Conservation (phyloP, 352 stramenopile species). For the Phytophthora brassicae region DNA sequence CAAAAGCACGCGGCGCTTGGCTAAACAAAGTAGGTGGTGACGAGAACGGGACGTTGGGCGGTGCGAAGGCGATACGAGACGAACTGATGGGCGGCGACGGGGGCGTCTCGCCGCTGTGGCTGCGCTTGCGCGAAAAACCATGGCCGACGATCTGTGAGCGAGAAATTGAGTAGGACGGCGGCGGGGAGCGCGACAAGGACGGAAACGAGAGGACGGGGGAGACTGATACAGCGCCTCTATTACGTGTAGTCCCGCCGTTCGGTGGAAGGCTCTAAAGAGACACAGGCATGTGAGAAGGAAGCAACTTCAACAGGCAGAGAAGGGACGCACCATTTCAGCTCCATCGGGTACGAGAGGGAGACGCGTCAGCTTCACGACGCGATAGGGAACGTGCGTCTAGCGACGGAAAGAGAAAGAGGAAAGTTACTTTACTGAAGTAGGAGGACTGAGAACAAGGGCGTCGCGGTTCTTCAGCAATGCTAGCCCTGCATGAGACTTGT, state of each 20-base stretch:
- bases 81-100: not conserved
- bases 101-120: constrained; percentile 14
- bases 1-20: not conserved
- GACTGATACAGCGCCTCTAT: constrained; percentile 18
- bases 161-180: constrained; percentile 25
- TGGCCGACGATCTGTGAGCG: constrained; percentile 24
- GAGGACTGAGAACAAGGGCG: not conserved
- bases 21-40: not conserved
- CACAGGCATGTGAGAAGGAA: not conserved
- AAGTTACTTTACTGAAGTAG: no score
- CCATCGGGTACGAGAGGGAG: constrained; percentile 42
- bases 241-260: constrained; percentile 39
- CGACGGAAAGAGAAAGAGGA: constrained; percentile 9
- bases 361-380: constrained; percentile 49
- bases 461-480: constrained; percentile 6
- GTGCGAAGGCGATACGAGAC: constrained; percentile 13
- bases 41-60: not conserved
- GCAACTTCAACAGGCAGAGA: not conserved
- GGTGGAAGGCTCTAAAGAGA: constrained; percentile 32
- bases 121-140: constrained; percentile 24
- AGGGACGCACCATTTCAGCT: constrained; percentile 43
- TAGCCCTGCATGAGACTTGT: constrained; percentile 29
- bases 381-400: constrained; percentile 16
- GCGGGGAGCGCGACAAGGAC: constrained; percentile 3
- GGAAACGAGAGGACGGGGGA: constrained; percentile 13